phyloP scores from a whole-genome alignment of 2,329 filamentous ascomycete species.

The Penicillium italicum region DNA sequence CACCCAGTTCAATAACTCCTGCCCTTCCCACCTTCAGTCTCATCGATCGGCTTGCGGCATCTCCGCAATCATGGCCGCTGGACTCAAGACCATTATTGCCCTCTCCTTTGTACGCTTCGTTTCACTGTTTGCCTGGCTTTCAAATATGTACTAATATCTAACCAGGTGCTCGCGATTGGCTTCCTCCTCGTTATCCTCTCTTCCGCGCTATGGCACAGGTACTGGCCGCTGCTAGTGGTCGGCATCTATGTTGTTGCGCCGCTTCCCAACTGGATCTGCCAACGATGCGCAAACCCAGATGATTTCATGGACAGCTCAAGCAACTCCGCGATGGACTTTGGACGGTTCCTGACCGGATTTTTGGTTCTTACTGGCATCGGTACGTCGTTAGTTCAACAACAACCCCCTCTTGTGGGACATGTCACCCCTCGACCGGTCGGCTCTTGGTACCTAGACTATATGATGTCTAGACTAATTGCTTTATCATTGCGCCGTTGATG shows the following conservation, averaged over 20 bases:
- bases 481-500: background rate
- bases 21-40: constrained; percentile 1
- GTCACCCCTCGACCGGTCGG: background rate
- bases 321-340: constrained; percentile 84
- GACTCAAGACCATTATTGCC: constrained; percentile 97
- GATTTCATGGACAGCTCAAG: constrained; percentile 88
- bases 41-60: constrained; percentile 18
- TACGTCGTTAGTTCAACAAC: constrained; percentile 49
- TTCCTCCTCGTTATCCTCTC: constrained; percentile 99
- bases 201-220: constrained; percentile 90
- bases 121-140: background rate
- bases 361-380: constrained; percentile 96
- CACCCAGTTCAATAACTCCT: constrained; percentile 3
- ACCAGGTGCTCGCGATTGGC: constrained; percentile 84
- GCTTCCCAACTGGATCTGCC: constrained; percentile 93
- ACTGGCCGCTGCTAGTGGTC: constrained; percentile 92
- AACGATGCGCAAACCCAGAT: constrained; percentile 82
- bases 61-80: constrained; percentile 61
- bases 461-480: background rate
- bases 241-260: constrained; percentile 92
- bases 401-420: background rate
- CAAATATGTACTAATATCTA: background rate
- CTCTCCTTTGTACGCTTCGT: constrained; percentile 76
- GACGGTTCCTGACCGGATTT: constrained; percentile 90
- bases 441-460: background rate